Evolutionary conservation across 1,284 basidiomycete species (phyloP).

Genomic region (Moesziomyces antarcticus): DNA sequence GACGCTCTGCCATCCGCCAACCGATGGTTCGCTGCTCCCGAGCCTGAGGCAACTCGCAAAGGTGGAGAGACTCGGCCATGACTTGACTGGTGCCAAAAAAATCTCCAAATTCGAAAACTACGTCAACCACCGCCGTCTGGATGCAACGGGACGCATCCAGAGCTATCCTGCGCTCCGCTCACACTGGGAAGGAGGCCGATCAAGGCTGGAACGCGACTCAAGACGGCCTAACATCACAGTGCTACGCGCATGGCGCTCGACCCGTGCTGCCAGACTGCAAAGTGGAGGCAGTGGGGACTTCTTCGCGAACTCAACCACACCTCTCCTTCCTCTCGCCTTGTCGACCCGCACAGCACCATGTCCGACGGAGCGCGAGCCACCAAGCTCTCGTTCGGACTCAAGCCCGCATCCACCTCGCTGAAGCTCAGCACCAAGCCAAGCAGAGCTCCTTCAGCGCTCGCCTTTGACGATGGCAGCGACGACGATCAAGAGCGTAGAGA

Average conservation of each 20-base stretch:
- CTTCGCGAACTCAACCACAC: not conserved
- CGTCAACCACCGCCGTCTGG: not conserved
- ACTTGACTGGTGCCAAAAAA: too few relatives aligned
- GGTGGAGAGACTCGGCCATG: too few relatives aligned
- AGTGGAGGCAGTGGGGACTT: too few relatives aligned
- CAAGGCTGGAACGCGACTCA: too few relatives aligned
- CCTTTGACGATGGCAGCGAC: constrained; percentile 38
- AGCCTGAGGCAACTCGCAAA: not conserved
- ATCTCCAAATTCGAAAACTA: not conserved
- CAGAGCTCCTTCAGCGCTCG: constrained; percentile 22
- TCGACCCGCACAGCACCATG: constrained; percentile 3
- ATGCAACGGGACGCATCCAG: too few relatives aligned
- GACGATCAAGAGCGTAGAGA: constrained; percentile 18
- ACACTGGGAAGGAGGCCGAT: too few relatives aligned
- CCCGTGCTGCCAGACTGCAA: too few relatives aligned
- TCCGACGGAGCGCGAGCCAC: constrained; percentile 8
- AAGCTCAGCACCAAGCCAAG: constrained; percentile 8
- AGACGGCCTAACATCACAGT: too few relatives aligned
- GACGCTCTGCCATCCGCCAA: too few relatives aligned
- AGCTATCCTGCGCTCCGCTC: too few relatives aligned
- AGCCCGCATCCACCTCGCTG: constrained; percentile 9
- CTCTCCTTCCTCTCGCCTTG: not conserved
- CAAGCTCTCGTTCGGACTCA: constrained; percentile 54
- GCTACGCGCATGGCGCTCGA: too few relatives aligned
- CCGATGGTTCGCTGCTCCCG: not conserved